Percentiles rank a stretch among this genome's conserved stretches.
Evolutionary conservation across 2,329 filamentous ascomycete genomes (phyloP).

Genomic region (Exserohilum rostratum): DNA sequence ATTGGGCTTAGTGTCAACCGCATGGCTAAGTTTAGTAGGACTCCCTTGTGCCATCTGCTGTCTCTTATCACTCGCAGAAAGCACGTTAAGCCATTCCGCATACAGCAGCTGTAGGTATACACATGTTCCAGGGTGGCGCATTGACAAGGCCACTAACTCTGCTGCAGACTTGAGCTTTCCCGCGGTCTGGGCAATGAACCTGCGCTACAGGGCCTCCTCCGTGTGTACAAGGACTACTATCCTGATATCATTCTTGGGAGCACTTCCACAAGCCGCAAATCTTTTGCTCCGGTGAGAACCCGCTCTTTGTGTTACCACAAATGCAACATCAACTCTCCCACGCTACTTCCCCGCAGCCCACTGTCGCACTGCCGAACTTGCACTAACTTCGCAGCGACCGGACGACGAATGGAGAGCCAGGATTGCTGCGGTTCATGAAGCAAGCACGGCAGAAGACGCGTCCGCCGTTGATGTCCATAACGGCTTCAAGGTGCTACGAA

Average conservation of each 20-base stretch:
- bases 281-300: slow-evolving; percentile 47
- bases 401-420: slow-evolving; percentile 75
- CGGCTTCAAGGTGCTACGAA: slow-evolving; percentile 68
- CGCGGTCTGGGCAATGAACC: slow-evolving; percentile 67
- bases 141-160: slow-evolving; percentile 27
- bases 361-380: slow-evolving; percentile 22
- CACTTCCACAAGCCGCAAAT: slow-evolving; percentile 54
- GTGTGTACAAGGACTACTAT: slow-evolving; percentile 90
- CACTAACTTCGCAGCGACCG: slow-evolving; percentile 60
- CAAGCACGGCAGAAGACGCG: slow-evolving; percentile 51
- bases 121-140: neutral
- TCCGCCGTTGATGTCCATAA: slow-evolving; percentile 52
- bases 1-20: slow-evolving; percentile 5
- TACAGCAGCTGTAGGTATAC: slow-evolving; percentile 66
- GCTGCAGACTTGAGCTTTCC: slow-evolving; percentile 54
- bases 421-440: slow-evolving; percentile 71
- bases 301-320: slow-evolving; percentile 29
- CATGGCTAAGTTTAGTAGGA: slow-evolving; percentile 41
- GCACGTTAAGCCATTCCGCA: slow-evolving; percentile 83
- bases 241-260: slow-evolving; percentile 84
- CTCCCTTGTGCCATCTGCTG: slow-evolving; percentile 73
- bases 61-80: slow-evolving; percentile 79
- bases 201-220: slow-evolving; percentile 72
- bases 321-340: slow-evolving; percentile 12
- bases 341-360: slow-evolving; percentile 17